phyloP scores from a whole-genome alignment of 257 asterid genomes.

The Capsicum baccatum region DNA sequence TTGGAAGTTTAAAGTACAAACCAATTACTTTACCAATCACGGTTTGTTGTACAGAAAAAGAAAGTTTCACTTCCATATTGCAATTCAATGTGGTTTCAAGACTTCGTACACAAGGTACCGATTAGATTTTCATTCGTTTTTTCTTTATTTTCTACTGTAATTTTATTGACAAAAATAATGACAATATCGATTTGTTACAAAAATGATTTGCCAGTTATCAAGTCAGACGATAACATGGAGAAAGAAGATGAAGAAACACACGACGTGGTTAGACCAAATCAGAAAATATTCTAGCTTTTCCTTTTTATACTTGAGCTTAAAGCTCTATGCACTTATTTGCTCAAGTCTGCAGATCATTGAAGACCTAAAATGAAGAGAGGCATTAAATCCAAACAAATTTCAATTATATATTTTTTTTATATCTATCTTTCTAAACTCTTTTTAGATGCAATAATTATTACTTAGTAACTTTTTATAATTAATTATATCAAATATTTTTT shows the following conservation, averaged over 20 bases:
- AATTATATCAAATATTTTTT: too few relatives aligned
- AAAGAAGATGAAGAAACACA: constrained; percentile 46
- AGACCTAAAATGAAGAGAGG: too few relatives aligned
- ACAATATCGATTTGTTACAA: not conserved
- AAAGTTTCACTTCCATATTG: constrained; percentile 27
- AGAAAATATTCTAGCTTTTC: not conserved
- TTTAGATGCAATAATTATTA: too few relatives aligned
- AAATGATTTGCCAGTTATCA: too few relatives aligned
- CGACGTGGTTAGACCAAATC: constrained; percentile 35
- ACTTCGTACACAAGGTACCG: constrained; percentile 52
- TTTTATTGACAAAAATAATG: not conserved
- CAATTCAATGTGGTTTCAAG: constrained; percentile 52
- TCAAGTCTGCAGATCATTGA: too few relatives aligned
- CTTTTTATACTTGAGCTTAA: not conserved
- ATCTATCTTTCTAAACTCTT: too few relatives aligned
- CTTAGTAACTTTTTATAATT: too few relatives aligned
- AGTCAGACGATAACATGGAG: constrained; percentile 39
- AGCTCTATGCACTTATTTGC: not conserved
- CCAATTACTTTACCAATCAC: constrained; percentile 33
- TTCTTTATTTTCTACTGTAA: not conserved
- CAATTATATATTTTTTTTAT: too few relatives aligned
- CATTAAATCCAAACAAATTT: too few relatives aligned
- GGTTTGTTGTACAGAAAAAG: constrained; percentile 28
- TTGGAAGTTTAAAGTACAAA: not conserved
- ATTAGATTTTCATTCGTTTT: not conserved